A percentile compares a stretch with the other conserved stretches of the same genome.
These are phyloP conservation scores for Onygenales sp. DNA, from an alignment of 2,329 filamentous ascomycete species.

Conservation along the genomic window DNA sequence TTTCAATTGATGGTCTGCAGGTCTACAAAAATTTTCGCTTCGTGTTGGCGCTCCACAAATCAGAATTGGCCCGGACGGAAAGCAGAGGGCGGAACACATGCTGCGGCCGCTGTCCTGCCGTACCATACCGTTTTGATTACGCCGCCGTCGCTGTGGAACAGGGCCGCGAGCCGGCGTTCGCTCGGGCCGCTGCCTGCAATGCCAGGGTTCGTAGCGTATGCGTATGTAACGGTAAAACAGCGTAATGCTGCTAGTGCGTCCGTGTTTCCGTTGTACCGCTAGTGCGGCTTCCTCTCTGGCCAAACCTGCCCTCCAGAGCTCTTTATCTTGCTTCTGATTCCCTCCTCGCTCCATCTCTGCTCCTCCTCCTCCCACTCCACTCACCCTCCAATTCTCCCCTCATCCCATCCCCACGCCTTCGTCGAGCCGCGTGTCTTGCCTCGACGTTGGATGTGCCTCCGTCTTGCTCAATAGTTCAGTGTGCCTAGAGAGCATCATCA, in stretches of 20 bases:
- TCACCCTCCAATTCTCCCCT: conserved; percentile 31
- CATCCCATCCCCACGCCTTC: conserved; percentile 23
- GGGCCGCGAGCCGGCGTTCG: neutral
- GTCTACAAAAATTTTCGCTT: conserved; percentile 10
- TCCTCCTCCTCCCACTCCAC: conserved; percentile 23
- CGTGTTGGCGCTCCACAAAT: neutral
- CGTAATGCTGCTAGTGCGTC: neutral
- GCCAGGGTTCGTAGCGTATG: neutral
- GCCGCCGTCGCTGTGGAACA: neutral
- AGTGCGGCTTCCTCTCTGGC: neutral
- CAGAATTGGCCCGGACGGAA: neutral
- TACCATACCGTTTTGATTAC: neutral
- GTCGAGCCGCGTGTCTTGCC: conserved; percentile 20
- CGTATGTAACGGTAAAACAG: neutral
- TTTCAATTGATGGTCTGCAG: conserved; percentile 13
- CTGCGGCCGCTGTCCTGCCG: conserved; percentile 1
- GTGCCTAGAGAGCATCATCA: conserved; percentile 27
- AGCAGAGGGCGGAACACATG: conserved; percentile 4
- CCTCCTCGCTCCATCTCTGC: conserved; percentile 19
- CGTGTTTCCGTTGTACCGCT: neutral
- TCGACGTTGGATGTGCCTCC: conserved; percentile 27
- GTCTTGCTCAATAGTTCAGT: conserved; percentile 14
- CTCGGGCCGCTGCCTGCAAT: neutral
- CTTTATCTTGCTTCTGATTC: conserved; percentile 9
- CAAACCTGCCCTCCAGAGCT: neutral